phyloP scores from a whole-genome alignment of 495 filamentous ascomycete genomes.

The Neurospora sp. region DNA sequence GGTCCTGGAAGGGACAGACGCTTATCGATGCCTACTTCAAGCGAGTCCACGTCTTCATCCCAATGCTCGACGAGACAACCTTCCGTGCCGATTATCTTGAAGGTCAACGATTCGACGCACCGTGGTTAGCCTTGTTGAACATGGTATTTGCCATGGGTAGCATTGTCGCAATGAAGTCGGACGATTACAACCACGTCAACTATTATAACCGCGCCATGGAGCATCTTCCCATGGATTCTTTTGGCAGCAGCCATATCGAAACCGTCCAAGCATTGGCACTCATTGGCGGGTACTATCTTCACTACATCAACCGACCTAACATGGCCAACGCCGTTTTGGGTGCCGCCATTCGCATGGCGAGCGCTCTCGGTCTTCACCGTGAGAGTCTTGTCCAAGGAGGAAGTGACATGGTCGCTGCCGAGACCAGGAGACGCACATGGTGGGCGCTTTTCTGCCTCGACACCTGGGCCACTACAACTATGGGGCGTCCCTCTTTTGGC shows the following conservation, averaged over 20 bases:
- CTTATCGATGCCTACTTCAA: conserved; percentile 72
- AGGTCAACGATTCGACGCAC: conserved; percentile 54
- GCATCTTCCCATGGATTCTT: conserved; percentile 55
- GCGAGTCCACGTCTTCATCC: conserved; percentile 62
- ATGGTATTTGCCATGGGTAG: conserved; percentile 75
- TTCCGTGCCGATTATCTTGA: conserved; percentile 65
- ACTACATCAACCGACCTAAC: conserved; percentile 71
- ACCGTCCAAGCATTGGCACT: conserved; percentile 60
- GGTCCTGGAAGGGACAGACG: conserved; percentile 50
- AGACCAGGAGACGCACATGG: conserved; percentile 64
- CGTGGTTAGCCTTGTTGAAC: conserved; percentile 69
- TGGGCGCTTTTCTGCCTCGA: conserved; percentile 75
- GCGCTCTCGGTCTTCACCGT: conserved; percentile 63
- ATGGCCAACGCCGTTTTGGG: conserved; percentile 60
- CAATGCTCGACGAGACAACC: conserved; percentile 64
- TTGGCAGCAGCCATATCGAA: conserved; percentile 61
- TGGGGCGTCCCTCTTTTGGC: conserved; percentile 69
- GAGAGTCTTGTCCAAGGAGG: conserved; percentile 49
- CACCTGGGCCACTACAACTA: conserved; percentile 66
- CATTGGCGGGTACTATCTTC: conserved; percentile 68
- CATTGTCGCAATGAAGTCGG: conserved; percentile 57
- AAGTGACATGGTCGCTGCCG: conserved; percentile 44
- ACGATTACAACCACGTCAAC: conserved; percentile 59
- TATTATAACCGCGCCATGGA: conserved; percentile 65
- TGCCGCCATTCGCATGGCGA: conserved; percentile 60